These are phyloP conservation scores for Apiospora kogelbergensis DNA, from an alignment of 2,329 filamentous ascomycete genomes.

Conservation along the genomic window DNA sequence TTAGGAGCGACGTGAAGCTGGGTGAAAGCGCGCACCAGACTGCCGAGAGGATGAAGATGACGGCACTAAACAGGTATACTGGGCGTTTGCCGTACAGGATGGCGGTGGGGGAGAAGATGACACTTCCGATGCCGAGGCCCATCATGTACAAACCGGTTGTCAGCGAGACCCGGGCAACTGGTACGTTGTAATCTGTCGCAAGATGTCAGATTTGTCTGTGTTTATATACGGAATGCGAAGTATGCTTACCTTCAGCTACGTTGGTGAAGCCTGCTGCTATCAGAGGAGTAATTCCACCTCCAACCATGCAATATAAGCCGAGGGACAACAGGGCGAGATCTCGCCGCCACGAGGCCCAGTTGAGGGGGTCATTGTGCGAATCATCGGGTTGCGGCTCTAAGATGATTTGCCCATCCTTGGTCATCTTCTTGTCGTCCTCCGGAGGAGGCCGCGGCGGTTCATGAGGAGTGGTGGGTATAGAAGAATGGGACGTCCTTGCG, in stretches of 20 bases:
- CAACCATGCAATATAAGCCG: conserved; percentile 90
- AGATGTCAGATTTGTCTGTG: conserved; percentile 16
- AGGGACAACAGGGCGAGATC: conserved; percentile 78
- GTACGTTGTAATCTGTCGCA: conserved; percentile 54
- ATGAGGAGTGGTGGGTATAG: conserved; percentile 46
- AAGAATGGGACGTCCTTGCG: conserved; percentile 58
- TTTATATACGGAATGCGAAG: conserved; percentile 30
- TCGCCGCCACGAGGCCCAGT: conserved; percentile 82
- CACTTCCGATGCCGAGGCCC: conserved; percentile 81
- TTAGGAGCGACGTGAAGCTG: conserved; percentile 73
- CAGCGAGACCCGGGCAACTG: conserved; percentile 72
- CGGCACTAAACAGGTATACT: conserved; percentile 76
- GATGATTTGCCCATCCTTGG: conserved; percentile 78
- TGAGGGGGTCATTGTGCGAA: conserved; percentile 84
- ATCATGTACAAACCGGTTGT: conserved; percentile 95
- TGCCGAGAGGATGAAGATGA: conserved; percentile 74
- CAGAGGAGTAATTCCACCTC: conserved; percentile 88
- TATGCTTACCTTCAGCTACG: conserved; percentile 56
- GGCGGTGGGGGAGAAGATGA: conserved; percentile 84
- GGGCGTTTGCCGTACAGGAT: conserved; percentile 90
- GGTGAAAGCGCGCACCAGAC: conserved; percentile 88
- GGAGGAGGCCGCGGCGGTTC: conserved; percentile 30
- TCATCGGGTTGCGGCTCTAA: conserved; percentile 92
- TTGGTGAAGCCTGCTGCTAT: conserved; percentile 87
- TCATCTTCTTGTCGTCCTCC: conserved; percentile 66